These are phyloP conservation scores for Mucor piriformis DNA, from an alignment of 371 early-diverging fungal species.

Conservation along the genomic window DNA sequence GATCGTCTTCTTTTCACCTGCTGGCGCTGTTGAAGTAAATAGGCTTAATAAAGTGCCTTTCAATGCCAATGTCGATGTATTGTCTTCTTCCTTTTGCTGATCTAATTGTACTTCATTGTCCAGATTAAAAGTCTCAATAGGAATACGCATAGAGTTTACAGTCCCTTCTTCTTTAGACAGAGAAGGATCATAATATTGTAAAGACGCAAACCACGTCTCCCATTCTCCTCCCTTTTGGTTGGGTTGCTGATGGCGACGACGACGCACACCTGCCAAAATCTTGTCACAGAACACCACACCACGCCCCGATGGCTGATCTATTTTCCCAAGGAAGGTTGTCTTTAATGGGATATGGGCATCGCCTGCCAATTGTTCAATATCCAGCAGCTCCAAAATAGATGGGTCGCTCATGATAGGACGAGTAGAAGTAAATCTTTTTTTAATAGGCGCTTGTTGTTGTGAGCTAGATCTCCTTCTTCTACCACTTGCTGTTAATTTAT, in stretches of 20 bases:
- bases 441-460: conserved; percentile 1
- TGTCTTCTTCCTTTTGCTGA: conserved; percentile 6
- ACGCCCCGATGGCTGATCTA: conserved; percentile 32
- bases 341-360: conserved; percentile 15
- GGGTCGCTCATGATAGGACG: neutral
- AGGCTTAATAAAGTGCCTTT: conserved; percentile 14
- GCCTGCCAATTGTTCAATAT: conserved; percentile 41
- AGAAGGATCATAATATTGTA: conserved; percentile 34
- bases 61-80: neutral
- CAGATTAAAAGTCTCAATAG: conserved; percentile 24
- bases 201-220: conserved; percentile 46
- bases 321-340: conserved; percentile 31
- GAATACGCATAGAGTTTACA: conserved; percentile 3
- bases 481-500: neutral
- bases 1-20: neutral
- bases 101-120: neutral
- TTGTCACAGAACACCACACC: conserved; percentile 36
- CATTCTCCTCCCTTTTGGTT: conserved; percentile 17
- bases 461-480: conserved; percentile 6
- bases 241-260: conserved; percentile 10
- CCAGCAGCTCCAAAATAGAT: conserved; percentile 21
- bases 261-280: conserved; percentile 39
- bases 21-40: conserved; percentile 6
- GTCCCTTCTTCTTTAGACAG: neutral
- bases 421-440: neutral